Evolutionary conservation across 2,329 filamentous ascomycete genomes (phyloP).

Genomic region (Fusarium pseudoanthophilum): DNA sequence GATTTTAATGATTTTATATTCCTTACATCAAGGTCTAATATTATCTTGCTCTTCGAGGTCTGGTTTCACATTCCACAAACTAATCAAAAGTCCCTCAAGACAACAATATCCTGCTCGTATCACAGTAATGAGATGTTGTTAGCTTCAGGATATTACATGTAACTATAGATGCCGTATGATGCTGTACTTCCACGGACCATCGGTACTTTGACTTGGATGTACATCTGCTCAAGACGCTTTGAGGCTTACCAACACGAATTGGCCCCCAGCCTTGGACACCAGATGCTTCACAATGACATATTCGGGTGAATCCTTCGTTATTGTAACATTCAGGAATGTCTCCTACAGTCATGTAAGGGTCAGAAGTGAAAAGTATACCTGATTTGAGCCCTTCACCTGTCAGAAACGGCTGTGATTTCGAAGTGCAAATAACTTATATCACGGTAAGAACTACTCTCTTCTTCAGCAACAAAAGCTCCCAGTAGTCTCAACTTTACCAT

Average conservation of each 20-base stretch:
- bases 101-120: too few relatives aligned
- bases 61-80: too few relatives aligned
- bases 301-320: neutral
- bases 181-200: neutral
- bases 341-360: neutral
- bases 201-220: neutral
- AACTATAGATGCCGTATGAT: too few relatives aligned
- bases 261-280: neutral
- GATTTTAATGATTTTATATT: too few relatives aligned
- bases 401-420: neutral
- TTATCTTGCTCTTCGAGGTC: too few relatives aligned
- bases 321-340: neutral
- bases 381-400: neutral
- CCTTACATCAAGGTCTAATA: too few relatives aligned
- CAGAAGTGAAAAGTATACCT: neutral
- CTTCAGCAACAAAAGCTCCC: neutral
- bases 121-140: too few relatives aligned
- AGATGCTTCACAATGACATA: neutral
- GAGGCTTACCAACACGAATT: neutral
- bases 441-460: neutral
- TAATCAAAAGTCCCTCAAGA: too few relatives aligned
- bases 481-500: rapidly evolving
- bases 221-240: neutral
- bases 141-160: too few relatives aligned
- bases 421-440: neutral